Evolutionary conservation across 805 yeast species (phyloP).

Genomic region (Nakazawaea populi): DNA sequence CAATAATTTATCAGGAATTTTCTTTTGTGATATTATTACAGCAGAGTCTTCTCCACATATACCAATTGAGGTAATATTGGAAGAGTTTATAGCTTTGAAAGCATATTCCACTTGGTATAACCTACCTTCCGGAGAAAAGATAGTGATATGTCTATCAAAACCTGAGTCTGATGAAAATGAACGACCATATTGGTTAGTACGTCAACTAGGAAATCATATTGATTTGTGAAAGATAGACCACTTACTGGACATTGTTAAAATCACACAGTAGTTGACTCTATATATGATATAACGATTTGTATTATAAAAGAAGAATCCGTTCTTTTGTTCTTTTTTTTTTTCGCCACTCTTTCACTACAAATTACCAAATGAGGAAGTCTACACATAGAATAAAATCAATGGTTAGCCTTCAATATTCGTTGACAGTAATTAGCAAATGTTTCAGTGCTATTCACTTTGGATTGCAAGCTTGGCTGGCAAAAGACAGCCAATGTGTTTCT

Average conservation of each 20-base stretch:
- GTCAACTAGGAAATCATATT: too few relatives aligned
- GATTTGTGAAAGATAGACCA: neutral
- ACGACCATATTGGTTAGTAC: neutral
- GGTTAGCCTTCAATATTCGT: conserved; percentile 34
- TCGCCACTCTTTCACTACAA: conserved; percentile 26
- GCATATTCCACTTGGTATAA: conserved; percentile 97
- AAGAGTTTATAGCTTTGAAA: conserved; percentile 90
- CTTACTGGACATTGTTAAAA: conserved; percentile 24
- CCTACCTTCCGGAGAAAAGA: conserved; percentile 98
- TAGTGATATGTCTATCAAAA: conserved; percentile 97
- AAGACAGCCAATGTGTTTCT: conserved; percentile 58
- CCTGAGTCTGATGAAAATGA: conserved; percentile 43
- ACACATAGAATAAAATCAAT: conserved; percentile 16
- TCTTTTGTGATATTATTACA: conserved; percentile 89
- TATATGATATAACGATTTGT: neutral
- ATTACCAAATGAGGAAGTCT: neutral
- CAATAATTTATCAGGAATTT: conserved; percentile 89
- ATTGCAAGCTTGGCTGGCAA: conserved; percentile 54
- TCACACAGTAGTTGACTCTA: neutral
- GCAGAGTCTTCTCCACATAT: conserved; percentile 82
- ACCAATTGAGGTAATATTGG: conserved; percentile 86
- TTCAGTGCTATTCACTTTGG: conserved; percentile 35
- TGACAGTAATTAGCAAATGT: conserved; percentile 45
- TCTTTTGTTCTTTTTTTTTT: neutral
- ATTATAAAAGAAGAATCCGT: neutral